These are phyloP conservation scores for Beauveria bassiana DNA, from an alignment of 2,329 filamentous ascomycete species.

Conservation along the genomic window DNA sequence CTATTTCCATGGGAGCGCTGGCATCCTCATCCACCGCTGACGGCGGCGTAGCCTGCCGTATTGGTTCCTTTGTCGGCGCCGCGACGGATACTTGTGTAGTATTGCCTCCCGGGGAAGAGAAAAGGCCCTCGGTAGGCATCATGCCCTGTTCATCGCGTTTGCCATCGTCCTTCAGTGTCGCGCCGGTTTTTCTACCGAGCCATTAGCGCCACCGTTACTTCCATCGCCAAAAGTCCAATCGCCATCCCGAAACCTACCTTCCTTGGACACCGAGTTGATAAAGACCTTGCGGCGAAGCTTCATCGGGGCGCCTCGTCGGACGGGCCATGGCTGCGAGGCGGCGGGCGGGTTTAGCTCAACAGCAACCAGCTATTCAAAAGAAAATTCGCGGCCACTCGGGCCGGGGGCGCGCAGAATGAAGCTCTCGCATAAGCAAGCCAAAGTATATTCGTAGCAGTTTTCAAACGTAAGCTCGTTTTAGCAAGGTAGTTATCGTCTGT, in stretches of 20 bases:
- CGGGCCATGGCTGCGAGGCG: conserved; percentile 23
- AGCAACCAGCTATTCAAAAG: neutral
- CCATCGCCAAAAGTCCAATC: neutral
- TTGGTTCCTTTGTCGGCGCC: conserved; percentile 1
- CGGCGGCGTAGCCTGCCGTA: conserved; percentile 15
- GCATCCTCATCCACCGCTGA: conserved; percentile 18
- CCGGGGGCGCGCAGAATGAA: neutral
- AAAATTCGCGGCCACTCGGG: neutral
- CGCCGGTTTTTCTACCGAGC: conserved; percentile 71
- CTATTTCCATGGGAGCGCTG: conserved; percentile 47
- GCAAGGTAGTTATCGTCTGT: neutral
- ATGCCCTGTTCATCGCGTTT: conserved; percentile 86
- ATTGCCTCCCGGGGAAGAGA: conserved; percentile 65
- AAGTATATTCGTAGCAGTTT: neutral
- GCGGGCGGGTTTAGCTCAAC: neutral
- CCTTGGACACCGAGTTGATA: conserved; percentile 29
- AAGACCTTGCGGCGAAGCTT: conserved; percentile 24
- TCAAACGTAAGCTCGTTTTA: neutral
- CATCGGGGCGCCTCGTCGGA: conserved; percentile 22
- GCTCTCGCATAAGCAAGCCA: neutral
- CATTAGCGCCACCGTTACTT: conserved; percentile 3
- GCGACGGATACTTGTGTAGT: conserved; percentile 10
- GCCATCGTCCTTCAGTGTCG: conserved; percentile 69
- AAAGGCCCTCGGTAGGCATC: conserved; percentile 78
- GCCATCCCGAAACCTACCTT: conserved; percentile 24